Conservation (phyloP, 2,329 filamentous ascomycete species). For the Penicillium griseofulvum region DNA sequence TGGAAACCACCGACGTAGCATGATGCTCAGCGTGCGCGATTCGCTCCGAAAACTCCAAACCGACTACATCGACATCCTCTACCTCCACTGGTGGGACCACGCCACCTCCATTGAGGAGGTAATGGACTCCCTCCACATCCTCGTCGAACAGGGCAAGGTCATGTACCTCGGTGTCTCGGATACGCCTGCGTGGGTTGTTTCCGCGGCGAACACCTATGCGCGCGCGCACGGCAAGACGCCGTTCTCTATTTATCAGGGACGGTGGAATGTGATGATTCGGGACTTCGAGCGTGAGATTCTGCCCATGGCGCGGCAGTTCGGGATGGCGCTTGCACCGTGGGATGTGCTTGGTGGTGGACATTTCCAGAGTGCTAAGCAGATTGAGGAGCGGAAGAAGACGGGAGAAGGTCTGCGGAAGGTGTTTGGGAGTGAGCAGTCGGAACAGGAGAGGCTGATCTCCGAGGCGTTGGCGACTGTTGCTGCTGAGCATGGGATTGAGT, state of each 20-base stretch:
- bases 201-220: conserved; percentile 42
- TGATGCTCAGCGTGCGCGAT: conserved; percentile 44
- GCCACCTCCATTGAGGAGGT: conserved; percentile 33
- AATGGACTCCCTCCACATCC: conserved; percentile 33
- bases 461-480: conserved; percentile 61
- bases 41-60: conserved; percentile 50
- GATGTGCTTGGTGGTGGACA: conserved; percentile 55
- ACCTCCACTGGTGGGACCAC: conserved; percentile 55
- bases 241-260: conserved; percentile 42
- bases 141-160: conserved; percentile 42
- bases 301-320: conserved; percentile 42
- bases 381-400: conserved; percentile 44
- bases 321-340: conserved; percentile 57
- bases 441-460: conserved; percentile 53
- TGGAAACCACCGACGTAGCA: conserved; percentile 45
- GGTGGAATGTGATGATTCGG: conserved; percentile 39
- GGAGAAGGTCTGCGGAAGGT: conserved; percentile 44
- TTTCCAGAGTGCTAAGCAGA: conserved; percentile 50
- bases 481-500: conserved; percentile 53
- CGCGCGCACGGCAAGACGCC: conserved; percentile 40
- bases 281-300: conserved; percentile 46
- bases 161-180: conserved; percentile 44
- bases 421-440: conserved; percentile 38
- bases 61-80: conserved; percentile 56
- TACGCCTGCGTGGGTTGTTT: conserved; percentile 42